Conservation (phyloP, 805 yeast genomes). For the Lachancea kluyveri region DNA sequence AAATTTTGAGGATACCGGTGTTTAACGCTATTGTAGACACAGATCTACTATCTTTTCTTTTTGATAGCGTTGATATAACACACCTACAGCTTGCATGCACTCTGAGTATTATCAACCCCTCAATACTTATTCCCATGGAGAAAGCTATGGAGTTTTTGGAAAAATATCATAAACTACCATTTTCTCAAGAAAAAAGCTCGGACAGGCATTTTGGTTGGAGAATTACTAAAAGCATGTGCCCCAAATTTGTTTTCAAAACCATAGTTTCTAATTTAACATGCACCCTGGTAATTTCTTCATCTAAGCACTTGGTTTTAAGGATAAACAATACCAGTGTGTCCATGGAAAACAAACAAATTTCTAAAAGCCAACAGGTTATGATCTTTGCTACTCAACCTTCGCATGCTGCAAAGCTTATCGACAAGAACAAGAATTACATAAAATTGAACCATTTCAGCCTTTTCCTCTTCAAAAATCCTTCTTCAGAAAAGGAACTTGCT, state of each 20-base stretch:
- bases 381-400: too few relatives aligned
- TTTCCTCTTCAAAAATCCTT: constrained; percentile 1
- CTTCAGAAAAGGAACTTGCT: neutral
- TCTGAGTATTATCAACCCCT: constrained; percentile 26
- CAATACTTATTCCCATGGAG: constrained; percentile 20
- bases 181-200: constrained; percentile 1
- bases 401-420: too few relatives aligned
- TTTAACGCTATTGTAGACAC: constrained; percentile 24
- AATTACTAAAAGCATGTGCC: constrained; percentile 4
- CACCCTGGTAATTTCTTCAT: constrained; percentile 16
- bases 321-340: constrained; percentile 3
- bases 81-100: constrained; percentile 18
- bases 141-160: constrained; percentile 12
- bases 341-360: constrained; percentile 1
- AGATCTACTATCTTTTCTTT: constrained; percentile 19
- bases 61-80: constrained; percentile 12
- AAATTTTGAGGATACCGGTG: constrained; percentile 25
- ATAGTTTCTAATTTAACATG: constrained; percentile 23
- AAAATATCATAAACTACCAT: neutral
- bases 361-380: constrained; percentile 1
- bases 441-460: constrained; percentile 7
- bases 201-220: too few relatives aligned
- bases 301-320: constrained; percentile 5
- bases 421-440: constrained; percentile 9
- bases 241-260: constrained; percentile 20